These are phyloP conservation scores for Hysterangium stoloniferum DNA, from an alignment of 768 basidiomycete genomes.

Conservation along the genomic window DNA sequence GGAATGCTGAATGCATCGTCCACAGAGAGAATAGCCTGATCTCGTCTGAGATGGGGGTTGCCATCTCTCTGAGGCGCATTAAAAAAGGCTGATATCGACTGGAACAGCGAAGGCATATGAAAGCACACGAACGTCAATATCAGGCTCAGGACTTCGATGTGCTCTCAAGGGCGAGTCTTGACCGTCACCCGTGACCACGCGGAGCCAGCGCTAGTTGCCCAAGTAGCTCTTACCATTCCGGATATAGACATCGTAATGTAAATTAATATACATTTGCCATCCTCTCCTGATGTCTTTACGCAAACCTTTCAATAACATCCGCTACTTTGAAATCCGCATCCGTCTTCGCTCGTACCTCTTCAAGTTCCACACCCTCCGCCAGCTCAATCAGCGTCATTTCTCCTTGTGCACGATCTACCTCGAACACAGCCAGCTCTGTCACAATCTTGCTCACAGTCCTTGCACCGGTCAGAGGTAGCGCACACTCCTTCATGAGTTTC, in stretches of 20 bases:
- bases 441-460: slow-evolving; percentile 84
- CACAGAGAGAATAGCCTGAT: slow-evolving; percentile 68
- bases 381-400: slow-evolving; percentile 70
- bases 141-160: too few species aligned
- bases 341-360: slow-evolving; percentile 82
- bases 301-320: slow-evolving; percentile 39
- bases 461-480: slow-evolving; percentile 83
- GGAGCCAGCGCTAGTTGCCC: too few species aligned
- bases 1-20: slow-evolving; percentile 87
- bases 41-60: slow-evolving; percentile 24
- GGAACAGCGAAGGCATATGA: slow-evolving; percentile 10
- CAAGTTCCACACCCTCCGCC: slow-evolving; percentile 76
- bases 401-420: slow-evolving; percentile 72
- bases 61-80: background rate
- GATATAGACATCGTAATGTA: too few species aligned
- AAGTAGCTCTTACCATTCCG: too few species aligned
- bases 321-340: slow-evolving; percentile 71
- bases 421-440: slow-evolving; percentile 88
- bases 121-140: too few species aligned
- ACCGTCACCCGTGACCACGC: too few species aligned
- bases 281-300: too few species aligned
- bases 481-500: slow-evolving; percentile 78
- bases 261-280: too few species aligned
- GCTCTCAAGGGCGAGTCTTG: too few species aligned
- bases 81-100: slow-evolving; percentile 9